phyloP scores from a whole-genome alignment of 2,329 filamentous ascomycete species.

The Botrytis cinerea region DNA sequence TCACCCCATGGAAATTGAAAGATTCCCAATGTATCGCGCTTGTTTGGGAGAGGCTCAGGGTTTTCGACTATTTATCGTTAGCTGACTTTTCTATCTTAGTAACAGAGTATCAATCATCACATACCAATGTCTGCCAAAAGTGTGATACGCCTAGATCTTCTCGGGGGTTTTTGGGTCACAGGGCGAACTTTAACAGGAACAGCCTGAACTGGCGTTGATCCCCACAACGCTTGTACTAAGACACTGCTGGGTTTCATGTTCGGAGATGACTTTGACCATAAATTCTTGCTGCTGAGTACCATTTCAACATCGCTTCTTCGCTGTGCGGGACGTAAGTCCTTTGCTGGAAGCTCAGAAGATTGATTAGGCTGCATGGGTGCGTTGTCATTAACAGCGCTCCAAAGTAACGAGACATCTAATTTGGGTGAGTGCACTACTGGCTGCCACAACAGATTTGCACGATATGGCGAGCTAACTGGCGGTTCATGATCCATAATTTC shows the following conservation, averaged over 20 bases:
- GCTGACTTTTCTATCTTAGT: background rate
- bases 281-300: conserved; percentile 32
- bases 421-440: background rate
- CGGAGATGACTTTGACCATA: conserved; percentile 39
- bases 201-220: conserved; percentile 36
- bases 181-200: conserved; percentile 45
- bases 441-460: conserved; percentile 8
- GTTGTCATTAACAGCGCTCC: background rate
- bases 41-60: conserved; percentile 59
- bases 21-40: conserved; percentile 61
- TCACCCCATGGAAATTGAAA: conserved; percentile 69
- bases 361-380: background rate
- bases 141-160: conserved; percentile 58
- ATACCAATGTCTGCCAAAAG: conserved; percentile 59
- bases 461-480: background rate
- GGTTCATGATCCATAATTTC: background rate
- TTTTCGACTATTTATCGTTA: conserved; percentile 50
- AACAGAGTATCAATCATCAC: conserved; percentile 13
- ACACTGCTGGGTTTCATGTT: conserved; percentile 18
- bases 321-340: conserved; percentile 35
- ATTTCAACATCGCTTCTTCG: conserved; percentile 29
- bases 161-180: conserved; percentile 54
- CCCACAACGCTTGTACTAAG: conserved; percentile 37
- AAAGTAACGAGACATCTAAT: background rate
- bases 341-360: conserved; percentile 37